Evolutionary conservation across 495 filamentous ascomycete species (phyloP), one percentile per base, ranked within the genome.

Genomic region (Geopyxis carbonaria): DNA sequence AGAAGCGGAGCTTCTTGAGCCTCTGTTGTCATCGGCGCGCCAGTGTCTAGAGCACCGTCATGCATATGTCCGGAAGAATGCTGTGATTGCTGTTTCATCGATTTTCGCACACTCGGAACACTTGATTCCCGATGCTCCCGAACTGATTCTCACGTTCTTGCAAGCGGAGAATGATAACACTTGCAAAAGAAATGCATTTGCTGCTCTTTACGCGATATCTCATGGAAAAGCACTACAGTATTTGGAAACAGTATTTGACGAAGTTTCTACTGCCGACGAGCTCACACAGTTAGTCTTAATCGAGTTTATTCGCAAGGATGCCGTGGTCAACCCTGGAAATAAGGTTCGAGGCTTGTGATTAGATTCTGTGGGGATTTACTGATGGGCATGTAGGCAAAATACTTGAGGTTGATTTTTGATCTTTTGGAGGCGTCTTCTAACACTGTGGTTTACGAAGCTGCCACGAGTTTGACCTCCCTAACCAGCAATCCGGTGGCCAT

Each of bases 171-270:
- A 71, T 46, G 91, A 99, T 58, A 69, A 79, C 40, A 95, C 91
- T 11, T 95, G 87, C 76, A 95, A 93, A 68, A 72, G 91, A 49
- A 99, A 99, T 61, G 91, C 87, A 18, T 99, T 95, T 47, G 83
- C 83, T 30, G 87, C 91, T 5, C 67, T 99, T 24, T 71, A 76
- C 51, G 76, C 75, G 46, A 92, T 95, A 56, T 91, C 77, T 60
- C 91, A 94, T 60, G 78, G 91, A 39, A 92, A 81, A 57, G 83
- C 91, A 0, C 61, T 93, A 23, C 81, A 82, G 48, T 99, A 87
- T 57, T 68, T 99, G 24, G 78, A 72, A 59, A 70, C 73, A n/a
- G 80, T 84, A 2, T 93, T 99, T 44, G 91, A 95, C 48, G 78
- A 81, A 19, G 87, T 95, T 43, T 77, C 83, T 9, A 93, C 89